Evolutionary conservation across 495 filamentous ascomycete species (phyloP).

Genomic region (Aspergillus kassunensis): DNA sequence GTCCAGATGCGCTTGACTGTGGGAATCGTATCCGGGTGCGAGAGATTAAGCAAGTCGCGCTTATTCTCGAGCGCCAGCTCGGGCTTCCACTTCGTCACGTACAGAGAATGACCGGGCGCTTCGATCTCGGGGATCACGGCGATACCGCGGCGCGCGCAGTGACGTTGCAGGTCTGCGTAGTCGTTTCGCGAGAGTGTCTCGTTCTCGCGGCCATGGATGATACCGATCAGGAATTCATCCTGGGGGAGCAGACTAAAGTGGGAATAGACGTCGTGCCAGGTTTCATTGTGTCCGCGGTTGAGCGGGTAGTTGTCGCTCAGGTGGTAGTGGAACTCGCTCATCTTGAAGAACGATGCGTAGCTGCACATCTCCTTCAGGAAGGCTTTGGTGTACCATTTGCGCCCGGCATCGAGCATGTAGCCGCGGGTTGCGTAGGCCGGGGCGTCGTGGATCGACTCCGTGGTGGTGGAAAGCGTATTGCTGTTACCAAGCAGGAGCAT

Average conservation of each 20-base stretch:
- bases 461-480: constrained; percentile 27
- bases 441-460: constrained; percentile 34
- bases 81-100: constrained; percentile 55
- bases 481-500: constrained; percentile 30
- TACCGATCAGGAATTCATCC: constrained; percentile 31
- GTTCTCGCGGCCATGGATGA: constrained; percentile 41
- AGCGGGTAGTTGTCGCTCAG: constrained; percentile 55
- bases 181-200: constrained; percentile 45
- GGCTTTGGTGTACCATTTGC: constrained; percentile 51
- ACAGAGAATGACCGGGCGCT: constrained; percentile 49
- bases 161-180: constrained; percentile 47
- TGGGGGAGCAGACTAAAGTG: constrained; percentile 49
- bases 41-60: constrained; percentile 49
- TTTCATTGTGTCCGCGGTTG: constrained; percentile 48
- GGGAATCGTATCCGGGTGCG: constrained; percentile 51
- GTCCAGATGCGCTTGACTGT: constrained; percentile 51
- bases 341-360: constrained; percentile 54
- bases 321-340: constrained; percentile 57
- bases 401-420: constrained; percentile 52
- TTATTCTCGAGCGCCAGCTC: constrained; percentile 48
- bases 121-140: constrained; percentile 56
- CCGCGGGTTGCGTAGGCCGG: constrained; percentile 48
- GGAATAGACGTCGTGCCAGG: constrained; percentile 48
- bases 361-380: constrained; percentile 55
- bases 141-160: constrained; percentile 49